phyloP scores from a whole-genome alignment of 2,329 filamentous ascomycete genomes.

The Ascochyta pisi region DNA sequence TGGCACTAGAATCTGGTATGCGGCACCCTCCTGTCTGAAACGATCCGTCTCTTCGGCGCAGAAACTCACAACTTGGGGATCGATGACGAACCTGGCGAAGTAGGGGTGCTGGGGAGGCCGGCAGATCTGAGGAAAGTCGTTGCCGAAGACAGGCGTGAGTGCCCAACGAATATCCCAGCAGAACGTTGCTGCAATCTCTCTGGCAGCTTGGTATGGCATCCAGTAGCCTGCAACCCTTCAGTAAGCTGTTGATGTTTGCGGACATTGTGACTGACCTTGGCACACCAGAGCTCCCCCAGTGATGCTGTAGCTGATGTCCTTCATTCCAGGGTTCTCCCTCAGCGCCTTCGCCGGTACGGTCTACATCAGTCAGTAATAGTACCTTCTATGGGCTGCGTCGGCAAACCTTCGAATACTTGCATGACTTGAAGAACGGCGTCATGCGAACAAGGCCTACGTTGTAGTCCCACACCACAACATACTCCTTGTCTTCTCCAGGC shows the following conservation, averaged over 20 bases:
- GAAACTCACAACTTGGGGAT: conserved; percentile 46
- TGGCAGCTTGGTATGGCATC: conserved; percentile 90
- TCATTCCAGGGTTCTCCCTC: conserved; percentile 74
- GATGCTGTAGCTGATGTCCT: conserved; percentile 91
- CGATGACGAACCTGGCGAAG: conserved; percentile 60
- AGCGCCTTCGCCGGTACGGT: conserved; percentile 85
- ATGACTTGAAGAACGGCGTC: conserved; percentile 93
- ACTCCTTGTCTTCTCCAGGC: conserved; percentile 68
- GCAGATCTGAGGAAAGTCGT: conserved; percentile 77
- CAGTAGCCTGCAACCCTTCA: conserved; percentile 75
- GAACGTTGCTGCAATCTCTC: conserved; percentile 86
- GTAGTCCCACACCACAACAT: conserved; percentile 95
- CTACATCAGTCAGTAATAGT: conserved; percentile 56
- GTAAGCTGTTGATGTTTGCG: neutral
- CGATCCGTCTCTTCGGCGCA: conserved; percentile 48
- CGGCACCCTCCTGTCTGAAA: conserved; percentile 40
- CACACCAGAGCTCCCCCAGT: conserved; percentile 89
- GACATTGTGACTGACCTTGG: conserved; percentile 60
- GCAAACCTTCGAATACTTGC: conserved; percentile 82
- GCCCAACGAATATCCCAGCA: conserved; percentile 84
- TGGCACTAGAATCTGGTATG: conserved; percentile 15
- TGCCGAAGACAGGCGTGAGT: conserved; percentile 88
- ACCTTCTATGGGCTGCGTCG: neutral
- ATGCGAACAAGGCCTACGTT: conserved; percentile 92
- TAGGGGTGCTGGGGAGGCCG: conserved; percentile 66